A percentile compares a stretch with the other conserved stretches of the same genome.
Conservation (phyloP, 1,139 yeast species). For the Saccharomyces hybrid region DNA sequence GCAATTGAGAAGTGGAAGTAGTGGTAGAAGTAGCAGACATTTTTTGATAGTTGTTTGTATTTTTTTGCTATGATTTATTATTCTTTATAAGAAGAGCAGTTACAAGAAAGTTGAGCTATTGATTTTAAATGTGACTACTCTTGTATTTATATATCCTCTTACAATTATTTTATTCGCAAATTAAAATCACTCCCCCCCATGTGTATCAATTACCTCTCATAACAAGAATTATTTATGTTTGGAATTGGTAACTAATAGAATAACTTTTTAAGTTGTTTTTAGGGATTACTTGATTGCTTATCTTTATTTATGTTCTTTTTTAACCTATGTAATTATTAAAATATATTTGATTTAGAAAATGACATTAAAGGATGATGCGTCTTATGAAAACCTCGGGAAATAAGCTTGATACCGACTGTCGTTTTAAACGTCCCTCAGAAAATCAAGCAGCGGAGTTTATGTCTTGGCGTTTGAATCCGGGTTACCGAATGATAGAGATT, state of each 20-base stretch:
- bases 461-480: neutral
- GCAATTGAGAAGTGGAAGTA: constrained; percentile 18
- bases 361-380: neutral
- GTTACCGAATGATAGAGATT: neutral
- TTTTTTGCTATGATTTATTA: neutral
- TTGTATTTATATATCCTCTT: neutral
- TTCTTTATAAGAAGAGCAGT: no score
- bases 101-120: neutral
- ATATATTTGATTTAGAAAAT: neutral
- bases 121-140: no score
- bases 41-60: neutral
- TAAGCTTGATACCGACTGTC: neutral
- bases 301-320: neutral
- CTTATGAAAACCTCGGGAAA: neutral
- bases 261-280: neutral
- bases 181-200: neutral
- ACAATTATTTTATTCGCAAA: neutral
- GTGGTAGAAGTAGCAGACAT: constrained; percentile 1
- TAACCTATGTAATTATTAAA: neutral
- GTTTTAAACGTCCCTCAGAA: neutral
- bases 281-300: neutral
- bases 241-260: neutral
- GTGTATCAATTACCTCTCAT: neutral
- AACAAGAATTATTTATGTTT: neutral
- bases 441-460: neutral